Percentiles rank a stretch among this genome's conserved stretches.
Evolutionary conservation across 192 early-diverging fungal species (phyloP).

Genomic region (Podila minutissima): DNA sequence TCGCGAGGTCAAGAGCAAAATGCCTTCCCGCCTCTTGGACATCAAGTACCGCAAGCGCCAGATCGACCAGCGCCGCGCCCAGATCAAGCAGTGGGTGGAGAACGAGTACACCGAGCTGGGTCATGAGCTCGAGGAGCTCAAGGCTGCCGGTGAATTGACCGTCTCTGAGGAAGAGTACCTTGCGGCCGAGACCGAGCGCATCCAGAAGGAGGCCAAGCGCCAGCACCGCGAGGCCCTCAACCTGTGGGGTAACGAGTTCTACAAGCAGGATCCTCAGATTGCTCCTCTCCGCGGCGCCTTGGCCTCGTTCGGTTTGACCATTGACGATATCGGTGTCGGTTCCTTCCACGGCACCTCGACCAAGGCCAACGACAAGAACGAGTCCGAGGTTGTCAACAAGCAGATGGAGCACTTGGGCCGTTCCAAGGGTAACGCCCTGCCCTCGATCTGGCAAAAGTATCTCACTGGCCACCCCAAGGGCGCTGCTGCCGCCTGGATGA

Average conservation of each 20-base stretch:
- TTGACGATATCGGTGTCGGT: constrained; percentile 93
- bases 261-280: constrained; percentile 73
- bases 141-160: constrained; percentile 50
- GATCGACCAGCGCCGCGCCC: constrained; percentile 74
- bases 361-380: constrained; percentile 96
- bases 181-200: constrained; percentile 58
- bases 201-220: constrained; percentile 69
- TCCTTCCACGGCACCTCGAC: constrained; percentile 98
- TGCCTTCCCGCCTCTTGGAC: constrained; percentile 72
- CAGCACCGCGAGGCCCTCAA: constrained; percentile 80
- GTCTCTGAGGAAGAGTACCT: constrained; percentile 58
- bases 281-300: constrained; percentile 89
- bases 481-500: constrained; percentile 96
- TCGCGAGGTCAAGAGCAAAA: constrained; percentile 69
- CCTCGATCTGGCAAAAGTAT: constrained; percentile 91
- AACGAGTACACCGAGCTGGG: constrained; percentile 74
- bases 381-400: constrained; percentile 84
- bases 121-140: constrained; percentile 73
- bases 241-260: constrained; percentile 87
- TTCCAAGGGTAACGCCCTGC: constrained; percentile 80
- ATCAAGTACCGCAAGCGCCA: constrained; percentile 87
- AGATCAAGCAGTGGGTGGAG: constrained; percentile 84
- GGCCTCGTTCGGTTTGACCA: constrained; percentile 85
- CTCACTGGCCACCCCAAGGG: constrained; percentile 98
- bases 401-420: constrained; percentile 91